Conservation (phyloP, 257 asterid species). For the Datura wrightii region DNA sequence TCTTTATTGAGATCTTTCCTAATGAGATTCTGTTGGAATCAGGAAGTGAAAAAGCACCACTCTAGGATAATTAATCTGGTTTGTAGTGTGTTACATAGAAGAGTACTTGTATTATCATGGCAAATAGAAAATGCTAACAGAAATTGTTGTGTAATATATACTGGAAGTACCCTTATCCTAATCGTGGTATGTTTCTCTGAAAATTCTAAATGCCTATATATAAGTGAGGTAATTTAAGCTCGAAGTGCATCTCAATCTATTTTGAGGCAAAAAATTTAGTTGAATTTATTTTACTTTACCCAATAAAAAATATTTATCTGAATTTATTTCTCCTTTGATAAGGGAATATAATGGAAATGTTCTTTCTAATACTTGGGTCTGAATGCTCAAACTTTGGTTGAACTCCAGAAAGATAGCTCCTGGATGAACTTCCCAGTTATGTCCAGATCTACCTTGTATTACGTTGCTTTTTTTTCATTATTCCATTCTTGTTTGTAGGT, state of each 20-base stretch:
- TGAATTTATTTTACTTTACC: conserved; percentile 16
- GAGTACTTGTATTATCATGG: neutral
- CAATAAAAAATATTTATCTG: neutral
- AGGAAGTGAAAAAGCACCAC: neutral
- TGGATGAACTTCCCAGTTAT: conserved; percentile 20
- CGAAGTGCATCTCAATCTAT: neutral
- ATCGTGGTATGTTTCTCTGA: neutral
- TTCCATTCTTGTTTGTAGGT: conserved; percentile 25
- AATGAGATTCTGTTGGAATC: conserved; percentile 3
- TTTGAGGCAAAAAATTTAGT: neutral
- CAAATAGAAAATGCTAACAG: conserved; percentile 8
- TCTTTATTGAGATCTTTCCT: neutral
- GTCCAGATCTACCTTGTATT: conserved; percentile 3
- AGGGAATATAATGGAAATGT: neutral
- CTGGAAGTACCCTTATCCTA: conserved; percentile 17
- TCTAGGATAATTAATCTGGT: neutral
- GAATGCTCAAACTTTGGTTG: neutral
- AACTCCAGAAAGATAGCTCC: conserved; percentile 8
- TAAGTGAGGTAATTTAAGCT: neutral
- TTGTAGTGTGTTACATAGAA: conserved; percentile 5
- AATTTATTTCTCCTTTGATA: neutral
- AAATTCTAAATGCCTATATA: neutral
- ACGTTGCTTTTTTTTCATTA: conserved; percentile 34
- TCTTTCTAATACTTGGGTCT: conserved; percentile 22
- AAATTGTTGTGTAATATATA: neutral